Conservation (phyloP, 176 grass and related monocot species). For the Avena eriantha region DNA sequence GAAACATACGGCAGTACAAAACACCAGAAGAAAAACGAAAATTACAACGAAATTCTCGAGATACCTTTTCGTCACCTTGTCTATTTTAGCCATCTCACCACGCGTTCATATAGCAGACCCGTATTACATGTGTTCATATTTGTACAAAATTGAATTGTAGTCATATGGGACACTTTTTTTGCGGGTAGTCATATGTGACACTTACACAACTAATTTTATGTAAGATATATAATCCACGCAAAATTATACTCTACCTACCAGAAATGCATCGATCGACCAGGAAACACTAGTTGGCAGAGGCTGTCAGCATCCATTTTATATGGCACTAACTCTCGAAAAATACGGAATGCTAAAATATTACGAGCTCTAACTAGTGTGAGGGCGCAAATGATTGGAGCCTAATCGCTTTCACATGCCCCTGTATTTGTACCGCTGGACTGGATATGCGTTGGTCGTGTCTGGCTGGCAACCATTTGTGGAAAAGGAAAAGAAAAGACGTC, state of each 20-base stretch:
- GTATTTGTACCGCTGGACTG: background rate
- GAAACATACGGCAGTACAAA: too few species aligned
- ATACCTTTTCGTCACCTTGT: too few species aligned
- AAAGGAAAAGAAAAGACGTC: background rate
- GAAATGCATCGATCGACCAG: background rate
- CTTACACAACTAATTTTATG: too few species aligned
- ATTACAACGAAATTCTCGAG: too few species aligned
- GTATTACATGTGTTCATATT: too few species aligned
- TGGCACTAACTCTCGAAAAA: background rate
- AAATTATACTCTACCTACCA: background rate
- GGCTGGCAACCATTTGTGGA: constrained; percentile 27
- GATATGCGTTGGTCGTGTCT: background rate
- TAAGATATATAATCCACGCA: too few species aligned
- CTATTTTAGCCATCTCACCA: too few species aligned
- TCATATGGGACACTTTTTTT: too few species aligned
- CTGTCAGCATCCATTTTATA: background rate
- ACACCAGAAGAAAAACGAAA: too few species aligned
- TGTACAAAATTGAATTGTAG: too few species aligned
- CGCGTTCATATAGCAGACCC: too few species aligned
- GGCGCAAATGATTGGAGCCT: constrained; percentile 2
- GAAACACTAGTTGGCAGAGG: background rate
- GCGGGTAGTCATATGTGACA: too few species aligned
- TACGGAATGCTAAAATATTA: background rate
- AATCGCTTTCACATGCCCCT: constrained; percentile 12
- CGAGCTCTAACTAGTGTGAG: background rate